Conservation (phyloP, 176 grass and related monocot species). For the Aechmea fasciata region DNA sequence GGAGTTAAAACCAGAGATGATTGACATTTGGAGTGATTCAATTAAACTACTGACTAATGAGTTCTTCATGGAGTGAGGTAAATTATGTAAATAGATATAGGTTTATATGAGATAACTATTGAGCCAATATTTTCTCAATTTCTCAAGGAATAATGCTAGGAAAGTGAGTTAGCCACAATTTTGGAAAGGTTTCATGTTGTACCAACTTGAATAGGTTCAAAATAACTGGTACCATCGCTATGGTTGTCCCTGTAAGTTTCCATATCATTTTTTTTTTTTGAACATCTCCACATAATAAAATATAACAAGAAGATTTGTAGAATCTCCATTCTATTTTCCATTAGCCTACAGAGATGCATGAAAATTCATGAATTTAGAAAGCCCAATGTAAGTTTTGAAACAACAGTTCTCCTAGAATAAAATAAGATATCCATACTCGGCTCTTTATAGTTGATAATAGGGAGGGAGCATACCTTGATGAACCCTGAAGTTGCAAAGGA, state of each 20-base stretch:
- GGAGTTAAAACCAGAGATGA: no score
- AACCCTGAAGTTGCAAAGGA: constrained; percentile 39
- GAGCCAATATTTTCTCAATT: neutral
- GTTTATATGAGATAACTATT: neutral
- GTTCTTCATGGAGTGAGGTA: no score
- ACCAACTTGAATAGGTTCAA: neutral
- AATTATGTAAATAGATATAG: neutral
- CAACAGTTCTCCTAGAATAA: constrained; percentile 12
- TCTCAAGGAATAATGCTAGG: neutral
- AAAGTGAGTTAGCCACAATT: neutral
- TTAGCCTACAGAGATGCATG: neutral
- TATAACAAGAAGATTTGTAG: neutral
- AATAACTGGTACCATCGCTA: neutral
- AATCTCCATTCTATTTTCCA: neutral
- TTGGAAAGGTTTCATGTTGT: neutral
- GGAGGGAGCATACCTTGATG: constrained; percentile 51
- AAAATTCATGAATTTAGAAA: neutral
- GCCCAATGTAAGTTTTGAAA: neutral
- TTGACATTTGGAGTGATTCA: no score
- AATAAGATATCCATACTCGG: constrained; percentile 17
- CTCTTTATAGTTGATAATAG: constrained; percentile 6
- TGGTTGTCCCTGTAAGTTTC: neutral
- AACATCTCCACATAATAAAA: neutral
- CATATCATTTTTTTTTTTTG: neutral
- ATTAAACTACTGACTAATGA: no score